Percentiles rank a stretch among this genome's conserved stretches.
Evolutionary conservation across 164 flowering plant species (phyloP).

Genomic region (Echeveria elegans): DNA sequence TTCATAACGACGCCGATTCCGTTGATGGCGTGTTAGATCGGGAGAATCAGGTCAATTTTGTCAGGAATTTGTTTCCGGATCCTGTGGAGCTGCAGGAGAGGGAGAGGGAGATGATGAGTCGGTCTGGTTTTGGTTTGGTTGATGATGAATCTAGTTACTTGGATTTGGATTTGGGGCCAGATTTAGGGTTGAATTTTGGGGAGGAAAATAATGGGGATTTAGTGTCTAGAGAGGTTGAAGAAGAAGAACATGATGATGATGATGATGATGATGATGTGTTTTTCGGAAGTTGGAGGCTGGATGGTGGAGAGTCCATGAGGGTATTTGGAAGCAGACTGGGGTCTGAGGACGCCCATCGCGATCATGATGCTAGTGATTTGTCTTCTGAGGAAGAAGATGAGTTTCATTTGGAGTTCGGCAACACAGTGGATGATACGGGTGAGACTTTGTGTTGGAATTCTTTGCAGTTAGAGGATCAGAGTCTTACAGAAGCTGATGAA

Average conservation of each 20-base stretch:
- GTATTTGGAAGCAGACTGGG: not conserved
- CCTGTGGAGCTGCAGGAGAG: constrained; percentile 30
- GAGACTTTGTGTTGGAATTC: constrained; percentile 56
- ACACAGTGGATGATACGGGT: constrained; percentile 25
- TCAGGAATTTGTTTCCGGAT: constrained; percentile 51
- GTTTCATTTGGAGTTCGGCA: constrained; percentile 20
- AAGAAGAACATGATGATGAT: constrained; percentile 24
- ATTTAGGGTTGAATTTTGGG: constrained; percentile 3
- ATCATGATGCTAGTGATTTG: constrained; percentile 9
- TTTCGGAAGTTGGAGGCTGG: constrained; percentile 22
- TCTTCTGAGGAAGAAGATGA: constrained; percentile 26
- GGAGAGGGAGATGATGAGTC: constrained; percentile 12
- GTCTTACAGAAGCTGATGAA: constrained; percentile 20
- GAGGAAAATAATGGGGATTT: no score
- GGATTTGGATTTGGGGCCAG: constrained; percentile 21
- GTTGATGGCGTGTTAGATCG: constrained; percentile 21
- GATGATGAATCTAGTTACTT: constrained; percentile 9
- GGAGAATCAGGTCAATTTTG: constrained; percentile 46
- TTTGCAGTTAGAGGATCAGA: constrained; percentile 48
- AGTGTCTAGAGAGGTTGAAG: constrained; percentile 12
- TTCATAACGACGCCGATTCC: constrained; percentile 21
- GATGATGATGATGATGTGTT: constrained; percentile 30
- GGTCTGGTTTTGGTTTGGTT: constrained; percentile 24
- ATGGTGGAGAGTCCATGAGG: constrained; percentile 7
- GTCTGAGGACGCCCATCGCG: constrained; percentile 5